Evolutionary conservation across 2,329 filamentous ascomycete species (phyloP), one percentile per base, ranked within the genome.

Genomic region (Colletotrichum navitas): DNA sequence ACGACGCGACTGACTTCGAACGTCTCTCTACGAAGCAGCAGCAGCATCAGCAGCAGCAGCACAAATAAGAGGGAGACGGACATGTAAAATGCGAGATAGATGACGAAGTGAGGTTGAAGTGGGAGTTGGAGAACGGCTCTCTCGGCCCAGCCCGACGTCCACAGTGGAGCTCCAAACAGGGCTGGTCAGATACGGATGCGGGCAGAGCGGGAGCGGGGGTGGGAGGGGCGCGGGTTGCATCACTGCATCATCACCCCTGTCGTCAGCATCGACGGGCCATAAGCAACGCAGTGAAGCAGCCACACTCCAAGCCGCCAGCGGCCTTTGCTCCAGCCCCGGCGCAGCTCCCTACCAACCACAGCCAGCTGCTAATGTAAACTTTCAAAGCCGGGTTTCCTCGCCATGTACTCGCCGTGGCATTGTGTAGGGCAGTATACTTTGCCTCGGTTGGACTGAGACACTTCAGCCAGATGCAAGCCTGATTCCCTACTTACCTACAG

Each of bases 81-180:
- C 24, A 26, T n/a, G 14, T 21, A 12, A 24, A 24, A n/a, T 21
- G 41, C 39, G 41, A 51, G 21, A 61, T 39, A 32, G 11, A 39
- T 36, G 32, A 49, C n/a, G 61, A 34, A 16, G 45, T 24, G 36
- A 68, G 21, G 61, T 62, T 52, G 60, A 62, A 52, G 45, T 51
- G 45, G 45, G n/a, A 41, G 34, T 11, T n/a, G 32, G 29, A 11
- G 18, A 39, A 51, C 24, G 21, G 21, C 43, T 51, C 64, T 10
- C 58, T 65, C 68, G 56, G 64, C 63, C 51, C 63, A 68, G 59
- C 51, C 59, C 68, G 56, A 51, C 56, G 63, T 67, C 49, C 24
- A 59, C 52, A 58, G 68, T 71, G 68, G 68, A 63, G 63, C 49
- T 41, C 29, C 14, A 18, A 32, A 56, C 29, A 29, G 41, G 65